phyloP scores from a whole-genome alignment of 352 stramenopile species.

The Thalassiosira pacifica region DNA sequence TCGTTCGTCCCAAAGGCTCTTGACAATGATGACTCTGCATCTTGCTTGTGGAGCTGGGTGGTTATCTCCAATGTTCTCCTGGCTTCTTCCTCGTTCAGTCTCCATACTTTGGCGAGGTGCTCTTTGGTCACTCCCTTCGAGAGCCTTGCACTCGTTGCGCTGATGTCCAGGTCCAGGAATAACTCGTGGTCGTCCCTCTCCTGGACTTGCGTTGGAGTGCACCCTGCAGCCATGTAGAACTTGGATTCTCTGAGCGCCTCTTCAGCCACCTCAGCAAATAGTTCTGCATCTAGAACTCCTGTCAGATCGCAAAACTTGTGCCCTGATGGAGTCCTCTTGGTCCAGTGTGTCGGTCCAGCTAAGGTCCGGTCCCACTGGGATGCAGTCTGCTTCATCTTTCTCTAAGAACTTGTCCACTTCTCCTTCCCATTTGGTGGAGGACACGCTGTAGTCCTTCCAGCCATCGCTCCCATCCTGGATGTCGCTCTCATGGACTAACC shows the following conservation, averaged over 20 bases:
- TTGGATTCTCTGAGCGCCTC: no score
- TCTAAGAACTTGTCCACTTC: no score
- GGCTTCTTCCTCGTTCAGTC: conserved; percentile 3
- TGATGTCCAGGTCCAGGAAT: neutral
- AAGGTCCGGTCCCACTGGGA: no score
- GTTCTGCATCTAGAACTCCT: no score
- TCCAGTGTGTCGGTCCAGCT: no score
- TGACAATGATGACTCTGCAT: conserved; percentile 4
- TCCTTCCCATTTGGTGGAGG: no score
- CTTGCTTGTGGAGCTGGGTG: neutral
- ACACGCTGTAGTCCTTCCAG: neutral
- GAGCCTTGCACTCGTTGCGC: neutral
- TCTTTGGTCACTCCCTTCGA: conserved; percentile 23
- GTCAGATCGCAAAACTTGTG: no score
- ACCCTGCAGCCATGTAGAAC: no score
- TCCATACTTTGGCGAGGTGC: conserved; percentile 45
- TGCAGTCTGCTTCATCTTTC: no score
- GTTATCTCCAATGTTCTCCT: neutral
- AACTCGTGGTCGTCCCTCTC: neutral
- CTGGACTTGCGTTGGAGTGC: no score
- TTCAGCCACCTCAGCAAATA: no score
- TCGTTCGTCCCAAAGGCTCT: conserved; percentile 56
- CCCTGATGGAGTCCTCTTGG: no score
- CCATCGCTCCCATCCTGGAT: neutral
- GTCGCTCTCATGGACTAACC: neutral